phyloP scores from a whole-genome alignment of 441 rosid genomes.

The Eruca vesicaria region DNA sequence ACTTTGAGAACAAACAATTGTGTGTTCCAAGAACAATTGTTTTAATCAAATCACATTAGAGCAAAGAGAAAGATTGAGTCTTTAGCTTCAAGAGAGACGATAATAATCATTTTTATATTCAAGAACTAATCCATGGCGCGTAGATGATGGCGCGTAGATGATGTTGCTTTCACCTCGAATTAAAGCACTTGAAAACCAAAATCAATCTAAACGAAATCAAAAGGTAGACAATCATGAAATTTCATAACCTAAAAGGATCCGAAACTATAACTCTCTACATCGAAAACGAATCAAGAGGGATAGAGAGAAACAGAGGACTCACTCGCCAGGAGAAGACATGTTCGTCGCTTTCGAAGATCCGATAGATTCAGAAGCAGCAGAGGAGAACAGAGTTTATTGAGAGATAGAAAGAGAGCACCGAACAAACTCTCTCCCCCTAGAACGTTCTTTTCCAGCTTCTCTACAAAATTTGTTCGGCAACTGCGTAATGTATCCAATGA shows the following conservation, averaged over 20 bases:
- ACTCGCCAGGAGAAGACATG: conserved; percentile 40
- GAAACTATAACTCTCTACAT: background rate
- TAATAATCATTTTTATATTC: background rate
- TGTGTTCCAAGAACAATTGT: background rate
- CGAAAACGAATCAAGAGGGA: background rate
- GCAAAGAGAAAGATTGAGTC: background rate
- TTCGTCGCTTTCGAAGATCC: background rate
- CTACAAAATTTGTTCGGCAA: background rate
- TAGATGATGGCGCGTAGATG: background rate
- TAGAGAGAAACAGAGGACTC: conserved; percentile 8
- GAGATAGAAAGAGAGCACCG: background rate
- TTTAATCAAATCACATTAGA: background rate
- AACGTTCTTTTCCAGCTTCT: conserved; percentile 17
- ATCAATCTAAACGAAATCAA: too few relatives aligned
- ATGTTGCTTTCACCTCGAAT: background rate
- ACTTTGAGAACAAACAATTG: too few relatives aligned
- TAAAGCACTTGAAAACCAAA: too few relatives aligned
- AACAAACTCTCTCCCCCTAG: background rate
- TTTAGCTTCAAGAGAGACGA: background rate
- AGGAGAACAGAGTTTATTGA: background rate
- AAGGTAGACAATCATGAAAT: too few relatives aligned
- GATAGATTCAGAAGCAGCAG: conserved; percentile 11
- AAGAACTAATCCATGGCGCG: background rate
- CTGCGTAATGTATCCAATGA: conserved; percentile 7
- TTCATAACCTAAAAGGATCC: too few relatives aligned